A percentile compares a stretch with the other conserved stretches of the same genome.
Evolutionary conservation across 139 green algal genomes (phyloP).

Genomic region (Asterochloris erici): DNA sequence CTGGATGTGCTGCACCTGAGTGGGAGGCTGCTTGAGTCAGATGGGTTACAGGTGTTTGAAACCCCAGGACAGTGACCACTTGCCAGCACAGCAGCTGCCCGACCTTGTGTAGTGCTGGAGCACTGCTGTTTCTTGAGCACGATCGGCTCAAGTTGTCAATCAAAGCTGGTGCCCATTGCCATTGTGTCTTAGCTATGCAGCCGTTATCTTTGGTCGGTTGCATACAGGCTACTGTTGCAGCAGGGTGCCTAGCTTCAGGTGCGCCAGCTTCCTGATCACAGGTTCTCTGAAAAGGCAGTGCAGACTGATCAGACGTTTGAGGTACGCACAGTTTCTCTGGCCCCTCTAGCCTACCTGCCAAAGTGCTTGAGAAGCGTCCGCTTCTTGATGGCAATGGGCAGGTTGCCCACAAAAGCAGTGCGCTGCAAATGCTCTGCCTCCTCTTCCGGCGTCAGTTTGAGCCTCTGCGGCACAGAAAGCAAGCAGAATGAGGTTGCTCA

Average conservation of each 20-base stretch:
- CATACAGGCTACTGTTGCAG: background rate
- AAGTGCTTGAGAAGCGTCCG: constrained; percentile 65
- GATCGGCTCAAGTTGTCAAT: no score
- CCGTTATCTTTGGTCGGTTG: background rate
- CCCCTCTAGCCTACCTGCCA: constrained; percentile 14
- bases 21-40: background rate
- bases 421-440: constrained; percentile 54
- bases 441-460: constrained; percentile 22
- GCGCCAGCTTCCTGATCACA: background rate
- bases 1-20: background rate
- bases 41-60: background rate
- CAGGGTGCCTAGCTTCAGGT: background rate
- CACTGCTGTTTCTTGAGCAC: no score
- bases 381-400: constrained; percentile 54
- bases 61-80: no score
- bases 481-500: no score
- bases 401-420: constrained; percentile 92
- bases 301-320: background rate
- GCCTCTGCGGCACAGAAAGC: background rate
- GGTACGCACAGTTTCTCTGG: background rate
- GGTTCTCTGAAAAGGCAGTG: background rate
- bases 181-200: background rate
- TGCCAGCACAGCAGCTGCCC: no score
- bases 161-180: background rate
- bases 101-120: no score